Base-by-base conservation (phyloP, 331 rosid species). In the Dryas integrifolia region DNA sequence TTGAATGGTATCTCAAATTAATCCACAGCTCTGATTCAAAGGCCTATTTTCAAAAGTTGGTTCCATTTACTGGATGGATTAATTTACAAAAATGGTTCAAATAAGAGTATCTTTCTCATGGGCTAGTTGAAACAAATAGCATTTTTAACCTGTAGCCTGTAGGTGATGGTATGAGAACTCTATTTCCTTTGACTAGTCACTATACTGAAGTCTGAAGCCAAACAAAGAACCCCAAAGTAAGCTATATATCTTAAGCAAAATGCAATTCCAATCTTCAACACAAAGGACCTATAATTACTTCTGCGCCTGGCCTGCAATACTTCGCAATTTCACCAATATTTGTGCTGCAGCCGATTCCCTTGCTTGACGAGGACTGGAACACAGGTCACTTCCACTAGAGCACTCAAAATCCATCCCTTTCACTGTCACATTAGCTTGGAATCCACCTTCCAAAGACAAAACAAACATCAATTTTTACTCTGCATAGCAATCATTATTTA, bases 341-440 rank as follows among this genome's bases (percentile, higher is more conserved):
- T 77, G 74, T n/a, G 69, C 79, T 4, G 98, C 96, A 15, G 90
- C 91, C n/a, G 88, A 90, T 48, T 90, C 88, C 76, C 90, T 86
- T 52, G 96, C 98, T 69, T 85, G 88, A 0, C 47, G 65, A 63
- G 92, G 95, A 74, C 13, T n/a, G 6, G 65, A 66, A 80, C 80
- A 62, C 75, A 21, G 15, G 5, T 73, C 80, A 40, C 96, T 83
- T 14, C 52, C 72, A 21, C 72, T 52, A 18, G 87, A 82, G 70
- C 45, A 60, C 62, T 88, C 89, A 47, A 89, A 92, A 77, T 88
- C 94, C 26, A 63, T 30, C 79, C 96, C 96, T 82, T 74, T 85
- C n/a, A 88, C 79, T 3, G 76, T 76, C 21, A 86, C 87, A 62
- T 51, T 63, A 58, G 92, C 92, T 84, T 63, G 70, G 71, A 81